phyloP scores from a whole-genome alignment of 2,329 filamentous ascomycete species.

The Cylindrodendrum hubeiense region DNA sequence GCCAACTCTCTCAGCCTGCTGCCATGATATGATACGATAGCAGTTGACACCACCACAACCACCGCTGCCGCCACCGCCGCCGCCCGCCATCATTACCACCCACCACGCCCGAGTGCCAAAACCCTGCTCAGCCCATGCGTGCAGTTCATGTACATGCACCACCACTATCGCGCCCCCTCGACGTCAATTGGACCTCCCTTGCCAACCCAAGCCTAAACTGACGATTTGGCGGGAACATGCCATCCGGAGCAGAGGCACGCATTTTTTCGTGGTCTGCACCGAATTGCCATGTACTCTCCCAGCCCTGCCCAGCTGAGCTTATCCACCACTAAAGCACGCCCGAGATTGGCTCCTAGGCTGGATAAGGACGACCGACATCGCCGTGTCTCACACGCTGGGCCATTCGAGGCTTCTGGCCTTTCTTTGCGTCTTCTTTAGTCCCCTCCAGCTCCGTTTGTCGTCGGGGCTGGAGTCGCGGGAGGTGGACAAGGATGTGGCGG shows the following conservation, averaged over 20 bases:
- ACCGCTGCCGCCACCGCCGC: conserved; percentile 5
- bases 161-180: conserved; percentile 22
- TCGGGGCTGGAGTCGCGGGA: conserved; percentile 24
- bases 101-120: conserved; percentile 18
- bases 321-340: conserved; percentile 24
- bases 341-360: conserved; percentile 24
- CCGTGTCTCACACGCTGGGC: conserved; percentile 16
- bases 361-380: not conserved
- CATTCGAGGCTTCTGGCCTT: conserved; percentile 1
- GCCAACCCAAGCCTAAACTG: conserved; percentile 30
- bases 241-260: not conserved
- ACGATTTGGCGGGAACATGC: conserved; percentile 26
- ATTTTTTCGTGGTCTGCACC: not conserved
- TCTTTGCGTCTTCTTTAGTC: conserved; percentile 3
- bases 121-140: conserved; percentile 40
- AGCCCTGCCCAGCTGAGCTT: conserved; percentile 38
- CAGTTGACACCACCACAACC: conserved; percentile 11
- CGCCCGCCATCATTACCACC: conserved; percentile 15
- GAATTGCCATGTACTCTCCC: not conserved
- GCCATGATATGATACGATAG: conserved; percentile 13
- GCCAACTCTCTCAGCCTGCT: not conserved
- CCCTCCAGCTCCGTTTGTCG: conserved; percentile 26
- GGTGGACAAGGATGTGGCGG: conserved; percentile 3
- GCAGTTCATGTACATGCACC: conserved; percentile 41
- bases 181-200: conserved; percentile 17